phyloP scores from a whole-genome alignment of 345 rosid genomes.

The Salix brachista region DNA sequence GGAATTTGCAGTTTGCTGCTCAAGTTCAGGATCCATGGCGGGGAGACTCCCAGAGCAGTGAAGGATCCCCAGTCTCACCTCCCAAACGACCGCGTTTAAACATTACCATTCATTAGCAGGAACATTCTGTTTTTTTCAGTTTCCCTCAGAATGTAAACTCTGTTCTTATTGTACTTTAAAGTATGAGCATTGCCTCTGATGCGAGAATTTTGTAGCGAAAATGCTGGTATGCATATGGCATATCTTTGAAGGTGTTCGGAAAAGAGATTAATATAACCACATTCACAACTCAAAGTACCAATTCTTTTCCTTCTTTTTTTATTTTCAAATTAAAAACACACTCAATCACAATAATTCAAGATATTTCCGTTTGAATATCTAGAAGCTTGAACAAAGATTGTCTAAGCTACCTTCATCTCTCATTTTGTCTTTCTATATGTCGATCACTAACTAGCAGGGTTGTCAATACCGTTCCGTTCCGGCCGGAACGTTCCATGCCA shows the following conservation, averaged over 20 bases:
- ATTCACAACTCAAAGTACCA: no score
- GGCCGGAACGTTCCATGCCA: no score
- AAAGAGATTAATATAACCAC: no score
- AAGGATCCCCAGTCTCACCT: constrained; percentile 57
- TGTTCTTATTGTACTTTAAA: not conserved
- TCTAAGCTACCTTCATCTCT: no score
- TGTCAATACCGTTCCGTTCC: no score
- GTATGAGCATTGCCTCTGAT: not conserved
- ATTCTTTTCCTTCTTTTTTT: no score
- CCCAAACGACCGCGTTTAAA: constrained; percentile 16
- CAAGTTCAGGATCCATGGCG: constrained; percentile 75
- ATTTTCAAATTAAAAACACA: no score
- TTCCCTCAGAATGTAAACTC: not conserved
- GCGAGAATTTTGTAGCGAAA: not conserved
- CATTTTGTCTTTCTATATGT: no score
- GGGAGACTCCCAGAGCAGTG: constrained; percentile 59
- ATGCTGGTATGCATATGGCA: not conserved
- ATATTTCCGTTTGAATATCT: no score
- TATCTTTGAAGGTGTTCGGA: not conserved
- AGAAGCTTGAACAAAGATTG: no score
- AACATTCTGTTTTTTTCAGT: constrained; percentile 13
- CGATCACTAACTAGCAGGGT: no score
- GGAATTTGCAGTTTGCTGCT: constrained; percentile 94
- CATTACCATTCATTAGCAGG: constrained; percentile 23
- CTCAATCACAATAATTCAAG: no score